Evolutionary conservation across 352 stramenopile genomes (phyloP), one percentile per base, ranked within the genome.

Genomic region (Phytopythium oedochilum): DNA sequence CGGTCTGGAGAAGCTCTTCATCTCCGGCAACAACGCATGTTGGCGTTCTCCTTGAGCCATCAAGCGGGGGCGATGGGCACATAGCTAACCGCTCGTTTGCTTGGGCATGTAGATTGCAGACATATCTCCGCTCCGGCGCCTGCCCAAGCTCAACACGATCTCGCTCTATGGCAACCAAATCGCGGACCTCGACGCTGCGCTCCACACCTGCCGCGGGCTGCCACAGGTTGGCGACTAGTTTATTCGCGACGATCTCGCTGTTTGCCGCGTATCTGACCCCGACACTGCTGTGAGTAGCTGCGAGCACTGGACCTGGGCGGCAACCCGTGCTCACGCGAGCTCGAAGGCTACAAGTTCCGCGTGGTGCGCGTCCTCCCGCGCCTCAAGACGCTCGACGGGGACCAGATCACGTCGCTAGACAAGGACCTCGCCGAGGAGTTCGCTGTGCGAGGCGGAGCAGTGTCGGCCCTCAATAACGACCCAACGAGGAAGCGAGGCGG

Each of bases 341-440:
- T 72, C 0, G 72, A 81, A 22, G 73, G 77, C 14, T 93, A 89
- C 66, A 93, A 93, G 55, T 93, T 90, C 49, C 62, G 75, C 28
- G 72, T 88, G 26, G 60, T 93, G 12, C 67, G 75, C 9, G 57
- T 71, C 18, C 66, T 93, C 17, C 70, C 81, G 2, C 75, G 81
- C 26, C 66, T 93, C 6, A 86, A 87, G 31, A 73, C 59, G 2
- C 61, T 93, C n/a, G 83, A 93, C 28, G 83, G 83, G 1, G 80
- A 91, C 32, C 73, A 86, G 7, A 54, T 89, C 35, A 89, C 80
- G 23, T 73, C 83, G 49, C 65, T 91, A 5, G 80, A 91, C 46
- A 88, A 87, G 45, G 80, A 91, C 9, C 64, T 91, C 11, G 68
- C 78, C 0, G 80, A 91, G n/a, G 78, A 89, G 34, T 83, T 75